phyloP scores from a whole-genome alignment of 306 rosid genomes.

The Arachis hypogaea region DNA sequence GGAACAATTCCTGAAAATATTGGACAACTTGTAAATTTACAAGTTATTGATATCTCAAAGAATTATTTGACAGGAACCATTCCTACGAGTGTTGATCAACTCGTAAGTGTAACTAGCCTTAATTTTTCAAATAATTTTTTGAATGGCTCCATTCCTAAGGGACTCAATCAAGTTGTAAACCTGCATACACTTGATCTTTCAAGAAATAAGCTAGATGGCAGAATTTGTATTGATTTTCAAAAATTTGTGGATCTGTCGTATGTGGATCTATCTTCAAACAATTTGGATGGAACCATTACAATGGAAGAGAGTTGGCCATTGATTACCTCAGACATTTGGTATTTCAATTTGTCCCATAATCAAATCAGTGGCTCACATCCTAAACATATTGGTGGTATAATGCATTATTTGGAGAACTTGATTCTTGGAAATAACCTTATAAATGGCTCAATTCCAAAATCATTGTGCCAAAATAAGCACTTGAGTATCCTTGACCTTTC shows the following conservation, averaged over 20 bases:
- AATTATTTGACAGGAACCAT: background rate
- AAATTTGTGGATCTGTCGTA: background rate
- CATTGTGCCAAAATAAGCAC: background rate
- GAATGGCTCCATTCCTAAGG: background rate
- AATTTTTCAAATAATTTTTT: background rate
- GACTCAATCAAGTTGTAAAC: background rate
- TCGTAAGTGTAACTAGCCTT: background rate
- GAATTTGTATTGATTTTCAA: background rate
- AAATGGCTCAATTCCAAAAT: constrained; percentile 13
- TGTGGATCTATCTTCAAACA: background rate
- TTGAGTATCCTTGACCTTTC: background rate
- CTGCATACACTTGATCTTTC: background rate
- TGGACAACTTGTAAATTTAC: background rate
- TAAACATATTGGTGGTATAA: constrained; percentile 7
- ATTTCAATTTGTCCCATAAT: constrained; percentile 11
- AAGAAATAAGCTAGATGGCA: background rate
- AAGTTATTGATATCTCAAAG: background rate
- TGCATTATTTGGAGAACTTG: background rate
- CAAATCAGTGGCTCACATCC: constrained; percentile 36
- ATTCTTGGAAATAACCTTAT: background rate
- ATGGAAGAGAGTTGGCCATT: too few species aligned
- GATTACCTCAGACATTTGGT: background rate
- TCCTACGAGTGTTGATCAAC: background rate
- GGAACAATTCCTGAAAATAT: background rate
- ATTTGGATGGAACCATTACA: background rate